Evolutionary conservation across 2,329 filamentous ascomycete genomes (phyloP).

Genomic region (Beauveria pseudobassiana): DNA sequence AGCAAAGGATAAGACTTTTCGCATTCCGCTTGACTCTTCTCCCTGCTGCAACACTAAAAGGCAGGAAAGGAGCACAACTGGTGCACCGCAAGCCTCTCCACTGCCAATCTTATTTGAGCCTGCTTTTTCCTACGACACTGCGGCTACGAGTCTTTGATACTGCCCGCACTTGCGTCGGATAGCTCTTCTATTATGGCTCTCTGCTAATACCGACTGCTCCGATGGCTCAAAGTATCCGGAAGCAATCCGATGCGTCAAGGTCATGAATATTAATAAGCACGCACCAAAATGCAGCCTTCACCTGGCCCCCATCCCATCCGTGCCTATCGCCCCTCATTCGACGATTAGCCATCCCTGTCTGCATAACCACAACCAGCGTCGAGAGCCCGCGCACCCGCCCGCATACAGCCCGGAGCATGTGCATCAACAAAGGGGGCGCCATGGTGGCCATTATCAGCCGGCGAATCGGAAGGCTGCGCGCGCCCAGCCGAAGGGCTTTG

Average conservation of each 20-base stretch:
- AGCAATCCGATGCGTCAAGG: no score
- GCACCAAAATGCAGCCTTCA: not conserved
- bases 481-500: not conserved
- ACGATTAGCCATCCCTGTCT: not conserved
- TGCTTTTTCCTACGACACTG: not conserved
- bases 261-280: no score
- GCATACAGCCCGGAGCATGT: not conserved
- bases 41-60: not conserved
- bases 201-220: no score
- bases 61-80: not conserved
- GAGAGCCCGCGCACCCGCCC: not conserved
- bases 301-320: not conserved
- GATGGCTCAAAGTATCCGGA: no score
- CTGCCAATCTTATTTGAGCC: slow-evolving; percentile 7
- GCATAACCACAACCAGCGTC: not conserved
- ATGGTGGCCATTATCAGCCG: not conserved
- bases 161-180: not conserved
- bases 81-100: not conserved
- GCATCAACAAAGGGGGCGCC: not conserved
- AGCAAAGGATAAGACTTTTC: not conserved
- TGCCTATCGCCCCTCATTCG: not conserved
- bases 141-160: not conserved
- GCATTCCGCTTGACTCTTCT: no score
- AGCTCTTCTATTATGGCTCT: not conserved
- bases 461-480: not conserved